Evolutionary conservation across 805 yeast species (phyloP).

Genomic region (Pichia cabralensis): DNA sequence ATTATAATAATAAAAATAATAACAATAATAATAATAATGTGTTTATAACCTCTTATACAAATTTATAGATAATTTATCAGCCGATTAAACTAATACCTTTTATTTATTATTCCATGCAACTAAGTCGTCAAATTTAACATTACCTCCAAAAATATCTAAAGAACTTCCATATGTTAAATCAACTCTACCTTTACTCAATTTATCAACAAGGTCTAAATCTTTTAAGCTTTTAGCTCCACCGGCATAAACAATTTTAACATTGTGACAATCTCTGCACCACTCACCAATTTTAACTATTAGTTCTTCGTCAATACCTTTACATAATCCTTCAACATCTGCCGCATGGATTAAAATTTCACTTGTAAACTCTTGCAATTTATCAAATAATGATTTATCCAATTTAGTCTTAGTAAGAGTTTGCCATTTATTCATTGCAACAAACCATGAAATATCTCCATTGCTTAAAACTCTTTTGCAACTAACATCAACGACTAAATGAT

Average conservation of each 20-base stretch:
- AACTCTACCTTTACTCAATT: slow-evolving; percentile 69
- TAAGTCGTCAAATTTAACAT: slow-evolving; percentile 69
- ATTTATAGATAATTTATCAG: too few species aligned
- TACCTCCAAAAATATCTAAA: slow-evolving; percentile 90
- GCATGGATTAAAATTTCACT: slow-evolving; percentile 91
- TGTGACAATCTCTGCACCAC: slow-evolving; percentile 47
- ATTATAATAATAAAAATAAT: too few species aligned
- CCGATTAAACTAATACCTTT: too few species aligned
- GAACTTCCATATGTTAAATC: slow-evolving; percentile 93
- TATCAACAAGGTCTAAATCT: slow-evolving; percentile 60
- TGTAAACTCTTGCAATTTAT: slow-evolving; percentile 51
- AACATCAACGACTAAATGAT: slow-evolving; percentile 72
- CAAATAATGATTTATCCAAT: slow-evolving; percentile 45
- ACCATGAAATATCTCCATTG: slow-evolving; percentile 44
- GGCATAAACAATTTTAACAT: slow-evolving; percentile 80
- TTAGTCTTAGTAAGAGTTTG: slow-evolving; percentile 70
- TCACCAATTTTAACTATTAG: slow-evolving; percentile 62
- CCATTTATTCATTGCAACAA: slow-evolving; percentile 98
- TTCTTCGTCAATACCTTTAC: slow-evolving; percentile 82
- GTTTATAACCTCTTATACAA: too few species aligned
- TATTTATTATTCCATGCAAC: slow-evolving; percentile 71
- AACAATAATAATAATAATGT: too few species aligned
- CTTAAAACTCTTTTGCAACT: slow-evolving; percentile 52
- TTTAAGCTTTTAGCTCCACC: slow-evolving; percentile 81
- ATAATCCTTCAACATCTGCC: slow-evolving; percentile 96